Evolutionary conservation across 306 rosid species (phyloP).

Genomic region (Vigna radiata): DNA sequence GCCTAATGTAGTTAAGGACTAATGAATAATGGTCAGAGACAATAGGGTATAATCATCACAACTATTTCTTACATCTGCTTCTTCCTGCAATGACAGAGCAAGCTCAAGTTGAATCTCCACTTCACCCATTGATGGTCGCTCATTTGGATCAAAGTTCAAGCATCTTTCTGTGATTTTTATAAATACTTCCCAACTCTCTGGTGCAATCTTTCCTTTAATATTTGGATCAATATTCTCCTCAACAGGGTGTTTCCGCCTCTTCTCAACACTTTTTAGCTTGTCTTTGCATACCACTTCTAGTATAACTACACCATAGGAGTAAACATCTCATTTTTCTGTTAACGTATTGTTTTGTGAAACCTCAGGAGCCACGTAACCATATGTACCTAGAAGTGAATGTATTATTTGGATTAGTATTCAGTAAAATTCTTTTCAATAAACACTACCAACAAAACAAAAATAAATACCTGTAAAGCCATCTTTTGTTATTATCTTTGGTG

Average conservation of each 20-base stretch:
- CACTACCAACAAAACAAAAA: background rate
- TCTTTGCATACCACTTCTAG: background rate
- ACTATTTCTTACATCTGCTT: slow-evolving; percentile 21
- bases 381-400: background rate
- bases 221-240: background rate
- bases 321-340: slow-evolving; percentile 6
- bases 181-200: slow-evolving; percentile 38
- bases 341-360: background rate
- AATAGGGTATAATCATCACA: background rate
- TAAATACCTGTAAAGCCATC: slow-evolving; percentile 11
- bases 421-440: background rate
- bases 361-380: slow-evolving; percentile 1
- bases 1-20: background rate
- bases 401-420: background rate
- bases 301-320: slow-evolving; percentile 30
- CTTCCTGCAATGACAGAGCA: slow-evolving; percentile 44
- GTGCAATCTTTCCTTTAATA: slow-evolving; percentile 48
- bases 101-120: slow-evolving; percentile 47
- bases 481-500: background rate
- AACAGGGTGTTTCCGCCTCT: background rate
- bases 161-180: slow-evolving; percentile 34
- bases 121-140: slow-evolving; percentile 50
- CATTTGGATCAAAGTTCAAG: slow-evolving; percentile 11
- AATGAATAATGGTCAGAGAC: background rate
- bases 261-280: background rate